Percentiles rank a stretch among this genome's conserved stretches.
These are phyloP conservation scores for Fusarium annulatum DNA, from an alignment of 2,329 filamentous ascomycete species.

Conservation along the genomic window DNA sequence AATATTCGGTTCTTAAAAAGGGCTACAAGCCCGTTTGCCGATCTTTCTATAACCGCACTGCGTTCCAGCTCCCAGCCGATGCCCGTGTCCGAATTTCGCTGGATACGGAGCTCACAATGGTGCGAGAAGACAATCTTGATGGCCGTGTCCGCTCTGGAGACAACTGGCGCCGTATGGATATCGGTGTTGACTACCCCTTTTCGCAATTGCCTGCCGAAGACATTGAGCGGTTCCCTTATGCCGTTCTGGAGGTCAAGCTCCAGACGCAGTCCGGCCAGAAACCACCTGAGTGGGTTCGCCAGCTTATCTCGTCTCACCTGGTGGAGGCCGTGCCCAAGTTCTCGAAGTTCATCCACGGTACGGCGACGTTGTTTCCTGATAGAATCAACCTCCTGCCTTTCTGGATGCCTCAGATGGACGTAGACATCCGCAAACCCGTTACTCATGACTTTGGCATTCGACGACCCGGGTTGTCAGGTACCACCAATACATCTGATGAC, in stretches of 20 bases:
- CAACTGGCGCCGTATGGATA: constrained; percentile 97
- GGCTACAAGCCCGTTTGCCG: constrained; percentile 89
- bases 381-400: constrained; percentile 92
- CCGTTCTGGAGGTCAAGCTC: constrained; percentile 95
- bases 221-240: constrained; percentile 92
- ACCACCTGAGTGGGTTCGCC: constrained; percentile 94
- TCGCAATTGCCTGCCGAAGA: constrained; percentile 86
- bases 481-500: constrained; percentile 80
- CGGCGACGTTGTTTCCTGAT: constrained; percentile 85
- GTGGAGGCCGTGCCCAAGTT: constrained; percentile 99
- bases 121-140: constrained; percentile 94
- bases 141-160: constrained; percentile 79
- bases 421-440: constrained; percentile 93
- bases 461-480: constrained; percentile 78
- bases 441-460: constrained; percentile 92
- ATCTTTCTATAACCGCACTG: constrained; percentile 97
- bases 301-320: constrained; percentile 91
- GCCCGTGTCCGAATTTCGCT: constrained; percentile 96
- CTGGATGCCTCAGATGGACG: constrained; percentile 98
- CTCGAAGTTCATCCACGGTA: constrained; percentile 98
- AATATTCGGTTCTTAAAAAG: constrained; percentile 91
- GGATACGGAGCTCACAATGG: constrained; percentile 95
- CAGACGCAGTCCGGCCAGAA: constrained; percentile 97
- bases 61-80: constrained; percentile 96
- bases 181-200: constrained; percentile 96